A percentile compares a stretch with the other conserved stretches of the same genome.
These are phyloP conservation scores for Neurospora discreta DNA, from an alignment of 495 filamentous ascomycete genomes.

Conservation along the genomic window DNA sequence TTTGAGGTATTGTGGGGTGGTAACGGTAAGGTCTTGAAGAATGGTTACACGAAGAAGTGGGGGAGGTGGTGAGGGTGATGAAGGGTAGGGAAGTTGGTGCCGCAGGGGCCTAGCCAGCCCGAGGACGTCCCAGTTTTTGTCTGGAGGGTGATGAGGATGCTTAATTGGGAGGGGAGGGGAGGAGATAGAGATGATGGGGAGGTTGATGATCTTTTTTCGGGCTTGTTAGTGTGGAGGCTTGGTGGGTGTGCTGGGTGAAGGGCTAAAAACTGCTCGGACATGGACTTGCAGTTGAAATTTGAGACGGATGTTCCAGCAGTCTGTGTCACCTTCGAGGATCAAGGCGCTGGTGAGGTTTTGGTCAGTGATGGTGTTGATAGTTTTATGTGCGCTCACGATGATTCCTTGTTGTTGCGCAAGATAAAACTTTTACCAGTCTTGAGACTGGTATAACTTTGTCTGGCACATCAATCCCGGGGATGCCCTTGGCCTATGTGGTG, in stretches of 20 bases:
- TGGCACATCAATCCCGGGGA: conserved; percentile 29
- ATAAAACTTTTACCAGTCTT: conserved; percentile 9
- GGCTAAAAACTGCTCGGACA: conserved; percentile 21
- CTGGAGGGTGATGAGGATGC: conserved; percentile 18
- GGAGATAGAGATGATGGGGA: neutral
- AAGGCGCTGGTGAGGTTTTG: conserved; percentile 30
- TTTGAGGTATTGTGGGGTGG: conserved; percentile 26
- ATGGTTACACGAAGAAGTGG: conserved; percentile 19
- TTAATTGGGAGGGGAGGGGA: neutral
- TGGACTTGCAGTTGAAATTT: conserved; percentile 33
- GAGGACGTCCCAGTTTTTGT: conserved; percentile 37
- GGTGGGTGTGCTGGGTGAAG: conserved; percentile 13
- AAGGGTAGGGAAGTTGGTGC: conserved; percentile 26
- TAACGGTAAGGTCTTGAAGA: conserved; percentile 29
- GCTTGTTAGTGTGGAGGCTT: too few species aligned
- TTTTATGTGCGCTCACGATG: conserved; percentile 40
- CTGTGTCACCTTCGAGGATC: conserved; percentile 40
- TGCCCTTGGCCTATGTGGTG: conserved; percentile 45
- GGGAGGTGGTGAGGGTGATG: too few species aligned
- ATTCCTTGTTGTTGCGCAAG: conserved; percentile 27
- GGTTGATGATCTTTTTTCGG: neutral
- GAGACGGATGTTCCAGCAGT: conserved; percentile 40
- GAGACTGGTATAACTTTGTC: conserved; percentile 22
- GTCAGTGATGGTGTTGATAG: conserved; percentile 21
- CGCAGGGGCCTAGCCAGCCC: conserved; percentile 44